phyloP scores from a whole-genome alignment of 2,329 filamentous ascomycete genomes.

The Calonectria leucothoes region DNA sequence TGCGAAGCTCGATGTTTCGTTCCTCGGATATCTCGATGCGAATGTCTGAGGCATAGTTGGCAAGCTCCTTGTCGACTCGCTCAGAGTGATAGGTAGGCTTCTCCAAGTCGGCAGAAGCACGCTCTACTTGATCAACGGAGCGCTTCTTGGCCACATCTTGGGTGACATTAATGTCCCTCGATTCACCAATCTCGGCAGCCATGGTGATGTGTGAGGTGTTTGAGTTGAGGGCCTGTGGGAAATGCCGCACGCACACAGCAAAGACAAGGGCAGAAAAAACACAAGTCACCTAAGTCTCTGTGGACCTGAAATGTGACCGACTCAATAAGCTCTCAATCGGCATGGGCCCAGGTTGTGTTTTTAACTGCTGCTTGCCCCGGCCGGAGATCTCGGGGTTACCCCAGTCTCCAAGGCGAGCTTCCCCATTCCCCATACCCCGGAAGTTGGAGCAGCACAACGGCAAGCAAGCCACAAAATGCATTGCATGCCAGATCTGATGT shows the following conservation, averaged over 20 bases:
- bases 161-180: slow-evolving; percentile 10
- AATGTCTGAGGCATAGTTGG: slow-evolving; percentile 68
- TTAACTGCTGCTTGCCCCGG: slow-evolving; percentile 10
- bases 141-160: slow-evolving; percentile 25
- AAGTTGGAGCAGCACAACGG: neutral
- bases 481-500: neutral
- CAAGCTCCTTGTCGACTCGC: slow-evolving; percentile 75
- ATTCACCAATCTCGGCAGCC: neutral
- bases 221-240: neutral
- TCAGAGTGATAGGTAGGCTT: slow-evolving; percentile 60
- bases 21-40: slow-evolving; percentile 68
- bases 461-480: neutral
- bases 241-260: neutral
- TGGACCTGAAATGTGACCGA: neutral
- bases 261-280: neutral
- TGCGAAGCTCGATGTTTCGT: slow-evolving; percentile 71
- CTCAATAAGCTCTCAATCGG: neutral
- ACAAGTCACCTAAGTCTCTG: neutral
- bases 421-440: slow-evolving; percentile 22
- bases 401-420: slow-evolving; percentile 6
- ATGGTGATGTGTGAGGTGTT: slow-evolving; percentile 15
- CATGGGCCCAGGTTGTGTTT: slow-evolving; percentile 1
- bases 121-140: slow-evolving; percentile 42
- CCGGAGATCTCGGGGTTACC: slow-evolving; percentile 13
- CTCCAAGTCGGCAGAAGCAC: slow-evolving; percentile 44